Evolutionary conservation across 139 green algal species (phyloP), one percentile per base, ranked within the genome.

Genomic region (Chlamydomonas eustigma): DNA sequence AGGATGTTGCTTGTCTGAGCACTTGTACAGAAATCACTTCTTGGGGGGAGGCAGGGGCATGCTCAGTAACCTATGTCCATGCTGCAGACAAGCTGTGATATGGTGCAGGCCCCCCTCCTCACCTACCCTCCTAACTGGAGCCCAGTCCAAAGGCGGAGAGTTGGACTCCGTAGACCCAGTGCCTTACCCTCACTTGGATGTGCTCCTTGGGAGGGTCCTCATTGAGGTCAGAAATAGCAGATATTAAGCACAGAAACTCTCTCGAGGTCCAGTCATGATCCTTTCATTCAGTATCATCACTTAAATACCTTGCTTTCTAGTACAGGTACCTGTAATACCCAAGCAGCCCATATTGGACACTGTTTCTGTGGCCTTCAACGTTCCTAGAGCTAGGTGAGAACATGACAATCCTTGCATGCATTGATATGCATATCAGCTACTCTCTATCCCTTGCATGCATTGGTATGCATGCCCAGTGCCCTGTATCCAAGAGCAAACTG

Each of bases 151-250:
- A n/a, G 58, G 24, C 58, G 28, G 8, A 18, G 25, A 24, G 25
- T 8, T 22, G 58, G 58, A 35, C 8, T 24, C 25, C 8, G 58
- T 70, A 6, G 58, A 70, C 12, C 12, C 6, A 22, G 8, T 35
- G 58, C 58, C 6, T 5, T 22, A 32, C 25, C 18, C 58, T 8
- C 58, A 70, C 58, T 22, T 70, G 18, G 58, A 70, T 28, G 6
- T 70, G 8, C 32, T 35, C 8, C 6, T 70, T 6, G 58, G 58
- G 25, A 70, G 18, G 58, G 58, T 70, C 18, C 25, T 22, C 25
- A 37, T 70, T 70, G 58, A 70, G 58, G 58, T 58, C 44, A 58
- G 12, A 18, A 58, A 58, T 58, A 18, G 44, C 44, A 12, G 44
- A 58, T 58, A 18, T 58, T n/a, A n/a, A n/a, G n/a, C n/a, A n/a